Conservation (phyloP, 2,329 filamentous ascomycete genomes). For the Calonectria ilicicola region DNA sequence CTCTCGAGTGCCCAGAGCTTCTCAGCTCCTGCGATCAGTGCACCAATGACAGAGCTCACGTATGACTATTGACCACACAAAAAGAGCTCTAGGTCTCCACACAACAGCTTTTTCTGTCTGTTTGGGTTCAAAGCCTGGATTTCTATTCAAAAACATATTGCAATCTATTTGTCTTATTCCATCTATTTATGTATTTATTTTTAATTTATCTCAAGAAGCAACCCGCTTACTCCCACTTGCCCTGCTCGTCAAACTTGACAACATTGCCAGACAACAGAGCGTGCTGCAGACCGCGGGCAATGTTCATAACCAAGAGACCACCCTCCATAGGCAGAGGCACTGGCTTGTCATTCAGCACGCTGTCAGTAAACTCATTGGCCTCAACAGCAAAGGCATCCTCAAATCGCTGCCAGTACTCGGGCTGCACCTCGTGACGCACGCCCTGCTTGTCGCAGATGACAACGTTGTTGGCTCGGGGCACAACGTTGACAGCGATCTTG, state of each 20-base stretch:
- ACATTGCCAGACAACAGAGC: constrained; percentile 65
- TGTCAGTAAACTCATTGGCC: constrained; percentile 71
- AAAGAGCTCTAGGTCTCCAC: background rate
- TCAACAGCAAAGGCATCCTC: constrained; percentile 72
- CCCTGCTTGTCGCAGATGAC: constrained; percentile 60
- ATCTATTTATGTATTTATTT: background rate
- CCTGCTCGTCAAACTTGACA: constrained; percentile 65
- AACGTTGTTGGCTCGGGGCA: constrained; percentile 66
- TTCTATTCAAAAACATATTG: background rate
- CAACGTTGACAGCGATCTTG: constrained; percentile 70
- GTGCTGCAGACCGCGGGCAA: constrained; percentile 71
- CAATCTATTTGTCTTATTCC: background rate
- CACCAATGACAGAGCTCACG: background rate
- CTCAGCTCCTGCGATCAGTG: background rate
- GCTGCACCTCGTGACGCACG: constrained; percentile 68
- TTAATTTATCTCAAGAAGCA: background rate
- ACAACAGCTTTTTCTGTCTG: too few species aligned
- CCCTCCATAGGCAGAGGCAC: constrained; percentile 64
- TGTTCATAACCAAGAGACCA: constrained; percentile 69
- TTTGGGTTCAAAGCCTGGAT: background rate
- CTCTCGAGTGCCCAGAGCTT: background rate
- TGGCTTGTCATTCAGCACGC: constrained; percentile 57
- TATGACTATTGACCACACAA: background rate
- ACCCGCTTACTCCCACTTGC: constrained; percentile 11
- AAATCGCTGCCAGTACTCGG: constrained; percentile 73